A percentile compares a stretch with the other conserved stretches of the same genome.
Conservation (phyloP, 192 early-diverging fungal species). For the Ambispora gerdemannii region DNA sequence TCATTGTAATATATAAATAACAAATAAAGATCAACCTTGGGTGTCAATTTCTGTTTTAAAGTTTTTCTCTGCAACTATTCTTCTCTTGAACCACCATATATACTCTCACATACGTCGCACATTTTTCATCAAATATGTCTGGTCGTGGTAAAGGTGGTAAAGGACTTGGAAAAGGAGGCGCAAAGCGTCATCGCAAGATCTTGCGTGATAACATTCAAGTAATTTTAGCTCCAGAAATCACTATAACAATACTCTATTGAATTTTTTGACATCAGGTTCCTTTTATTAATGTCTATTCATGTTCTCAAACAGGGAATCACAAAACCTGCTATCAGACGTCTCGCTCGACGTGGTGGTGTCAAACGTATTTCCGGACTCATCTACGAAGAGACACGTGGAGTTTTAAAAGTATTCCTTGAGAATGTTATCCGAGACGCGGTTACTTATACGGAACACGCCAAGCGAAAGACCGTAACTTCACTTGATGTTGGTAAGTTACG, state of each 20-base stretch:
- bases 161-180: constrained; percentile 89
- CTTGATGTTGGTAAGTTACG: constrained; percentile 72
- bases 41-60: too few relatives aligned
- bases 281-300: too few relatives aligned
- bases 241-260: too few relatives aligned
- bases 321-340: constrained; percentile 77
- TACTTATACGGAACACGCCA: constrained; percentile 98
- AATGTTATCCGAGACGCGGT: constrained; percentile 89
- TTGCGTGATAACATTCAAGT: constrained; percentile 76
- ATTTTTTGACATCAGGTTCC: too few relatives aligned
- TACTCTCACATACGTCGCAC: too few relatives aligned
- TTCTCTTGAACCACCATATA: too few relatives aligned
- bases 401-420: constrained; percentile 97
- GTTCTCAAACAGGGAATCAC: constrained; percentile 8
- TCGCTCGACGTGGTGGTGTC: constrained; percentile 99
- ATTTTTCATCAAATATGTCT: constrained; percentile 63
- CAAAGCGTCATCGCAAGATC: constrained; percentile 94
- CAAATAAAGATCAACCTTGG: too few relatives aligned
- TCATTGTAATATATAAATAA: too few relatives aligned
- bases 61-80: too few relatives aligned
- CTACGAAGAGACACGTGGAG: constrained; percentile 98
- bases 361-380: constrained; percentile 99
- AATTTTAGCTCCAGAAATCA: neutral
- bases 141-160: constrained; percentile 93
- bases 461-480: constrained; percentile 99